Base-by-base conservation (phyloP, 2,329 filamentous ascomycete species). In the Lecanicillium sp. region DNA sequence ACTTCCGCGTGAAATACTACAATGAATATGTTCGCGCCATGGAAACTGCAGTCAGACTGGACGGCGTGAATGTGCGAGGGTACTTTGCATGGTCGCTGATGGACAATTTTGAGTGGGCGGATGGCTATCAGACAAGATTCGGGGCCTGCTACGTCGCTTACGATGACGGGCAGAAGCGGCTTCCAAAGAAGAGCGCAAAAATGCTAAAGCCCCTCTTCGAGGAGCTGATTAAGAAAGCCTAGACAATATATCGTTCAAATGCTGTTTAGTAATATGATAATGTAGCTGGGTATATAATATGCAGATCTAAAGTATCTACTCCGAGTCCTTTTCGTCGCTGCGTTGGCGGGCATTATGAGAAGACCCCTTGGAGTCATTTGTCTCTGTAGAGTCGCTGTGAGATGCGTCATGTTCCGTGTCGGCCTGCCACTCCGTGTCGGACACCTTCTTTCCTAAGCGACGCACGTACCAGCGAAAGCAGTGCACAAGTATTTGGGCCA, bases 91-190 rank as follows among this genome's bases (percentile, higher is more conserved):
- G 89, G 88, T 89, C 84, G 63, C 75, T 95, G 54, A 79, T 95
- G 77, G 89, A 94, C 67, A 91, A 91, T 71, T 91, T 91, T 59
- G 87, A 91, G 67, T 91, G 87, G 87, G 86, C 88, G n/a, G 88
- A 94, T 64, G 88, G 88, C 10, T 95, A 91, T 61, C 83, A 87
- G 69, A 93, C 87, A 36, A 78, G 88, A 33, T 94, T 94, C 59
- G 88, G 88, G 21, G 87, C 90, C 49, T 87, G 84, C 6, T 93
- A 77, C 62, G 87, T 94, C 44, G 87, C 94, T 67, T 94, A 93
- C 64, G 71, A 79, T 57, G 79, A 87, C 55, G 83, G 81, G 20
- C 89, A 94, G 74, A 87, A 84, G 72, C 74, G 88, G 44, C 77
- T 83, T 56, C 83, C 88, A 32, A 95, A 95, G 78, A 88, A 90